Evolutionary conservation across 306 rosid species (phyloP).

Genomic region (Lathyrus tuberosus): DNA sequence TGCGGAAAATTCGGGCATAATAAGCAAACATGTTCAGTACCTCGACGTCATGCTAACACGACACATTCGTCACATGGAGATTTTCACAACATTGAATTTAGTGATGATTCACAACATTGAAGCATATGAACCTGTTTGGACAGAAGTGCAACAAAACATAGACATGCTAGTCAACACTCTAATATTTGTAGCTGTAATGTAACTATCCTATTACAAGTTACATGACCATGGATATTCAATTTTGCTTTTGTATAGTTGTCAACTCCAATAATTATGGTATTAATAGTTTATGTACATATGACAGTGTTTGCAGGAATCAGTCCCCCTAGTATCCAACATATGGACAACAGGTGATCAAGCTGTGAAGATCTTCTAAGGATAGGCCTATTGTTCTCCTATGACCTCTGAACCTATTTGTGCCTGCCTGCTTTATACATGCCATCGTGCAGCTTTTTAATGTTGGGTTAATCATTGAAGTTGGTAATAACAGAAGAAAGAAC

Average conservation of each 20-base stretch:
- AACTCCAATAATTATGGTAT: slow-evolving; percentile 32
- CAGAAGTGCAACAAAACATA: slow-evolving; percentile 82
- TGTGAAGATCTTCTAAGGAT: slow-evolving; percentile 39
- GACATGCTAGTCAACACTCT: slow-evolving; percentile 82
- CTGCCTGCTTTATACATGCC: slow-evolving; percentile 29
- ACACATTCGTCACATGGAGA: too few relatives aligned
- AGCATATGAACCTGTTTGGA: slow-evolving; percentile 99
- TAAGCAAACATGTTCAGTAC: too few relatives aligned
- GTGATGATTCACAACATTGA: slow-evolving; percentile 52
- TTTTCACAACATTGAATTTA: too few relatives aligned
- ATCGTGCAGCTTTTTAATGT: slow-evolving; percentile 25
- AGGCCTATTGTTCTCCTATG: slow-evolving; percentile 22
- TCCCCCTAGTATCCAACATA: slow-evolving; percentile 44
- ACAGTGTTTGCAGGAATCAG: slow-evolving; percentile 57
- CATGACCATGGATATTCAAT: slow-evolving; percentile 30
- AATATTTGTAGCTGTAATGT: slow-evolving; percentile 66
- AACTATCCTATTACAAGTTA: slow-evolving; percentile 55
- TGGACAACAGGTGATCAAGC: slow-evolving; percentile 41
- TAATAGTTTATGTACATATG: slow-evolving; percentile 26
- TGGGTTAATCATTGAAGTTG: too few relatives aligned
- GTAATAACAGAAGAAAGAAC: too few relatives aligned
- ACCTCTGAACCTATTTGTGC: slow-evolving; percentile 21
- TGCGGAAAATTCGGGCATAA: too few relatives aligned
- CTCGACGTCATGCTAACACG: too few relatives aligned
- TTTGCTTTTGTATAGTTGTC: neutral